phyloP scores from a whole-genome alignment of 352 stramenopile genomes.

The Phytophthora podocarpi region DNA sequence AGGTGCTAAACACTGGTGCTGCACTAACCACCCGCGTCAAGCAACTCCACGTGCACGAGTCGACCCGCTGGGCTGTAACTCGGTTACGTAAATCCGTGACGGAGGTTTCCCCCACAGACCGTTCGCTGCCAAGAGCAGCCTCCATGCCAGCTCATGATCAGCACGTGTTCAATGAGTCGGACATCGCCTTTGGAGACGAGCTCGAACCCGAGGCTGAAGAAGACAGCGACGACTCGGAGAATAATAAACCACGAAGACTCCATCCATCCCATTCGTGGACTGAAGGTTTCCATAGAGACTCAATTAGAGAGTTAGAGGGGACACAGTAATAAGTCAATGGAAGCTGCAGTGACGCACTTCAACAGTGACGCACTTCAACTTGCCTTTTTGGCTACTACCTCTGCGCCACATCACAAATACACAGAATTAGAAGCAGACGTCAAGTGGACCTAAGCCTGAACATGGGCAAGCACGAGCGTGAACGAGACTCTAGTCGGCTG shows the following conservation, averaged over 20 bases:
- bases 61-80: not conserved
- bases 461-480: conserved; percentile 41
- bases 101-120: not conserved
- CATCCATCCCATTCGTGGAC: conserved; percentile 5
- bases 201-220: conserved; percentile 21
- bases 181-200: conserved; percentile 10
- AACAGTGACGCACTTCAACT: conserved; percentile 24
- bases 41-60: conserved; percentile 14
- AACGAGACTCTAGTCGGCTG: conserved; percentile 20
- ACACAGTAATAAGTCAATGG: not conserved
- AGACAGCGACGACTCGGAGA: conserved; percentile 3
- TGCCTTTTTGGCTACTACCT: conserved; percentile 17
- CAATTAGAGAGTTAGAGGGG: too few species aligned
- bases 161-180: conserved; percentile 10
- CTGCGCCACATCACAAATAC: conserved; percentile 20
- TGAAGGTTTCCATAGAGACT: conserved; percentile 1
- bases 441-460: too few species aligned
- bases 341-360: not conserved
- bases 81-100: conserved; percentile 6
- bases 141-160: conserved; percentile 21
- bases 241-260: not conserved
- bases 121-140: conserved; percentile 5
- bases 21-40: conserved; percentile 13
- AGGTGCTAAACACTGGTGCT: conserved; percentile 8
- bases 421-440: conserved; percentile 5